Evolutionary conservation across 1,139 yeast species (phyloP).

Genomic region (Geotrichum restrictum): DNA sequence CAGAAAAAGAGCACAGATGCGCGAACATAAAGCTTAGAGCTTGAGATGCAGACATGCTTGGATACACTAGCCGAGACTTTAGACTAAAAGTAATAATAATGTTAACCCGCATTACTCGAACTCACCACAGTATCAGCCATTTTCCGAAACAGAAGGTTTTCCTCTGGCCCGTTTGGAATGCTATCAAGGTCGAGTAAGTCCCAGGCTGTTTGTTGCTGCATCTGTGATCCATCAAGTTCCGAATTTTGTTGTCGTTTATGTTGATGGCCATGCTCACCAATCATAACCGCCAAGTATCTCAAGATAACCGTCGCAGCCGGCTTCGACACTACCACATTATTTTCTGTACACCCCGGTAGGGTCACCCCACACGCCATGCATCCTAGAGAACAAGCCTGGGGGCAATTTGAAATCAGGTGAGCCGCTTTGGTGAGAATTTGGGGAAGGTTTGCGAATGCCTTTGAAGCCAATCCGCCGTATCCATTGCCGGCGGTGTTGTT

Average conservation of each 20-base stretch:
- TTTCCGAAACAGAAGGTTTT: constrained; percentile 60
- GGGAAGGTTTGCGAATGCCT: constrained; percentile 74
- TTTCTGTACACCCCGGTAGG: constrained; percentile 73
- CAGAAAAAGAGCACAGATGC: too few species aligned
- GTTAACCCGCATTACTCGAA: background rate
- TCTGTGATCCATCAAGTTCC: too few species aligned
- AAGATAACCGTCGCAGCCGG: constrained; percentile 78
- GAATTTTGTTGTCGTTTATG: too few species aligned
- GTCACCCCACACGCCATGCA: constrained; percentile 74
- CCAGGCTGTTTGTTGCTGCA: too few species aligned
- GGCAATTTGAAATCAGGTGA: constrained; percentile 57
- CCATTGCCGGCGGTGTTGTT: constrained; percentile 54
- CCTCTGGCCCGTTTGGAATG: constrained; percentile 78
- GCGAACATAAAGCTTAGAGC: too few species aligned
- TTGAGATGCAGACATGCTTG: too few species aligned
- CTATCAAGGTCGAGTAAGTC: constrained; percentile 45
- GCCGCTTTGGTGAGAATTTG: constrained; percentile 59
- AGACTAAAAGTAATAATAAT: too few species aligned
- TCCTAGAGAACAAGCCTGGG: constrained; percentile 64
- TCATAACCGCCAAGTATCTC: constrained; percentile 43
- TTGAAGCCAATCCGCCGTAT: constrained; percentile 75
- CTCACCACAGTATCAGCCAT: constrained; percentile 51
- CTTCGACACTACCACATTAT: constrained; percentile 76
- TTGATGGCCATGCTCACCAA: constrained; percentile 14
- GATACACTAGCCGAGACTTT: too few species aligned